Evolutionary conservation across 257 asterid species (phyloP).

Genomic region (Scutellaria baicalensis): DNA sequence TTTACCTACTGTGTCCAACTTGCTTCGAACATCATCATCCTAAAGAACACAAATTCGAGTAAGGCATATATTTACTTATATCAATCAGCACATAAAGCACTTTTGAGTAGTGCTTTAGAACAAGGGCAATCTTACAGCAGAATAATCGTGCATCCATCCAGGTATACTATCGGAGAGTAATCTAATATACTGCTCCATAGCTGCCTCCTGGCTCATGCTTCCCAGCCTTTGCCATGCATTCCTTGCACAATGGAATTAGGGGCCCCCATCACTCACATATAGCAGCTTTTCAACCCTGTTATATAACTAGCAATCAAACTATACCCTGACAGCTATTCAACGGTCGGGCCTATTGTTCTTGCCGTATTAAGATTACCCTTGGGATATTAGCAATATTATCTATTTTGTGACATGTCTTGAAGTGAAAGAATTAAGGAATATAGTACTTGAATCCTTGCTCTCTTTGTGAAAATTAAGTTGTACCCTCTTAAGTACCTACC

Average conservation of each 20-base stretch:
- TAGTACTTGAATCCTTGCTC: background rate
- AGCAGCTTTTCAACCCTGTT: slow-evolving; percentile 65
- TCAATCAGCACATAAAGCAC: background rate
- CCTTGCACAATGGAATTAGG: slow-evolving; percentile 90
- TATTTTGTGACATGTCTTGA: background rate
- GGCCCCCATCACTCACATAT: slow-evolving; percentile 70
- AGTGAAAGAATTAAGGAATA: background rate
- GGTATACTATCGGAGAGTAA: slow-evolving; percentile 50
- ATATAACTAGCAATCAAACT: slow-evolving; percentile 76
- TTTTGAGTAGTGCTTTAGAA: background rate
- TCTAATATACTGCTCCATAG: slow-evolving; percentile 76
- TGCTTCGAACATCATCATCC: slow-evolving; percentile 26
- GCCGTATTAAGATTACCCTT: background rate
- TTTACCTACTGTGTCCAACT: slow-evolving; percentile 12
- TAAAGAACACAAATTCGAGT: slow-evolving; percentile 11
- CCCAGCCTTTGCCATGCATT: slow-evolving; percentile 86
- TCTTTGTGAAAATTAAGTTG: background rate
- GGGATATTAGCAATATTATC: slow-evolving; percentile 3
- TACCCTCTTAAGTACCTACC: background rate
- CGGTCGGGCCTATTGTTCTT: slow-evolving; percentile 25
- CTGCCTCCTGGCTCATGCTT: slow-evolving; percentile 68
- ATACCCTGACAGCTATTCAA: slow-evolving; percentile 41
- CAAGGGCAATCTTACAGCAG: slow-evolving; percentile 36
- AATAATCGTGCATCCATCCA: slow-evolving; percentile 31
- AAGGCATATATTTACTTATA: background rate